Evolutionary conservation across 1,284 basidiomycete genomes (phyloP).

Genomic region (Athelia sp.): DNA sequence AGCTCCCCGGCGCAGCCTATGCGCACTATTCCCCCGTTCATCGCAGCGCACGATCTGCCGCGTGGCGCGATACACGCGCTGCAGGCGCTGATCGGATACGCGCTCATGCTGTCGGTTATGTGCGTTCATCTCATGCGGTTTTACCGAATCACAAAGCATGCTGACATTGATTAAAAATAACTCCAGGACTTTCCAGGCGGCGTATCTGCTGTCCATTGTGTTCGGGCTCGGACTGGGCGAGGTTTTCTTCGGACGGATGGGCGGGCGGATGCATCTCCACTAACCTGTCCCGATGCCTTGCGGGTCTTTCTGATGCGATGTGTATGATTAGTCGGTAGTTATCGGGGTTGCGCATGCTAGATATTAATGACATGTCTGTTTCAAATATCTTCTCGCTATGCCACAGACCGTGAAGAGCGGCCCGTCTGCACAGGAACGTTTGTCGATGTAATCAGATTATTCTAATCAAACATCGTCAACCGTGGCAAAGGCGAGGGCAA

Average conservation of each 20-base stretch:
- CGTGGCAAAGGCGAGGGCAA: too few species aligned
- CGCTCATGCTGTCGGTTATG: conserved; percentile 73
- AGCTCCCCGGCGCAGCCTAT: background rate
- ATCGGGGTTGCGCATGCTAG: too few species aligned
- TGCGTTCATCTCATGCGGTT: conserved; percentile 28
- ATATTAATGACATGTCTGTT: too few species aligned
- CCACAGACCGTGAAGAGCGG: too few species aligned
- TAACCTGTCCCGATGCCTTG: conserved; percentile 10
- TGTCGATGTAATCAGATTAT: too few species aligned
- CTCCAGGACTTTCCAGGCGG: conserved; percentile 68
- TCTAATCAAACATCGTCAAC: too few species aligned
- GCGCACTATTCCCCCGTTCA: conserved; percentile 51
- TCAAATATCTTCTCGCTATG: too few species aligned
- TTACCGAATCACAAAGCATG: background rate
- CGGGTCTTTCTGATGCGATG: too few species aligned
- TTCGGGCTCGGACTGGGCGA: conserved; percentile 63
- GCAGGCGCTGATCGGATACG: conserved; percentile 53
- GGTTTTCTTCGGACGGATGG: conserved; percentile 55
- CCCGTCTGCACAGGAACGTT: too few species aligned
- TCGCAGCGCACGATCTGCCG: conserved; percentile 51
- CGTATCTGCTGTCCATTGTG: conserved; percentile 62
- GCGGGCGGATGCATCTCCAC: conserved; percentile 18
- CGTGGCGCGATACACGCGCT: conserved; percentile 55
- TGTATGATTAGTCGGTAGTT: too few species aligned
- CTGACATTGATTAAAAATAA: conserved; percentile 7